These are phyloP conservation scores for Escovopsis sp. DNA, from an alignment of 2,329 filamentous ascomycete genomes.

Conservation along the genomic window DNA sequence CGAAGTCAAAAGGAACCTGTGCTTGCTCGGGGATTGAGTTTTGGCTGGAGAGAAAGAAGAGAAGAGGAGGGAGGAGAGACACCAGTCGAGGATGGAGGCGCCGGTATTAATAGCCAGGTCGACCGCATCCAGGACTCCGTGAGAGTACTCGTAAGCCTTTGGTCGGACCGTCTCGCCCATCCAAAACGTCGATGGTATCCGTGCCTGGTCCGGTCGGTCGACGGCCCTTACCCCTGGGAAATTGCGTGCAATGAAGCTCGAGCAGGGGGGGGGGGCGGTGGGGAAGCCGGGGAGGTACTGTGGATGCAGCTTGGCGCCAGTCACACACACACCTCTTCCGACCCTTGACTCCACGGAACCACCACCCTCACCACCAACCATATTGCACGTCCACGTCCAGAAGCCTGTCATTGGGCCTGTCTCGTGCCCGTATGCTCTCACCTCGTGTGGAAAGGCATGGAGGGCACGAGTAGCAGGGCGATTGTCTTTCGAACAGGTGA, in stretches of 20 bases:
- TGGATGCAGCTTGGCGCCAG: too few species aligned
- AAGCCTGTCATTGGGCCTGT: too few species aligned
- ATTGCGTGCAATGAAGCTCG: slow-evolving; percentile 6
- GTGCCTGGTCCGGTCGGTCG: too few species aligned
- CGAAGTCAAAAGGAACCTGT: slow-evolving; percentile 35
- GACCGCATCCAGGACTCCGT: slow-evolving; percentile 1
- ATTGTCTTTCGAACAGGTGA: too few species aligned
- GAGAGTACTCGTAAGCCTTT: slow-evolving; percentile 5
- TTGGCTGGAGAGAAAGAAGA: slow-evolving; percentile 25
- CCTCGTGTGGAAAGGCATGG: too few species aligned
- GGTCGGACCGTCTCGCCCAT: not conserved
- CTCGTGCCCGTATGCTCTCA: too few species aligned
- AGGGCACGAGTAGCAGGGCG: too few species aligned
- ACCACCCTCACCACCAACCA: too few species aligned
- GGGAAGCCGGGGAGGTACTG: not conserved
- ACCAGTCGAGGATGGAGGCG: slow-evolving; percentile 18
- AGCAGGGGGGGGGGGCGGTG: slow-evolving; percentile 7
- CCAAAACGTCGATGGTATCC: not conserved
- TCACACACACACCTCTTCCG: too few species aligned
- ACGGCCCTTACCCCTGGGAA: slow-evolving; percentile 8
- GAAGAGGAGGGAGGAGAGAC: slow-evolving; percentile 10
- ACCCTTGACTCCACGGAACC: too few species aligned
- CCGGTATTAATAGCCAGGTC: slow-evolving; percentile 29
- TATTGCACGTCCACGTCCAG: too few species aligned
- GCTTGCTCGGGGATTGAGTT: slow-evolving; percentile 22